Percentiles rank a stretch among this genome's conserved stretches.
Evolutionary conservation across 768 basidiomycete genomes (phyloP).

Genomic region (Leucosporidium yakuticum): DNA sequence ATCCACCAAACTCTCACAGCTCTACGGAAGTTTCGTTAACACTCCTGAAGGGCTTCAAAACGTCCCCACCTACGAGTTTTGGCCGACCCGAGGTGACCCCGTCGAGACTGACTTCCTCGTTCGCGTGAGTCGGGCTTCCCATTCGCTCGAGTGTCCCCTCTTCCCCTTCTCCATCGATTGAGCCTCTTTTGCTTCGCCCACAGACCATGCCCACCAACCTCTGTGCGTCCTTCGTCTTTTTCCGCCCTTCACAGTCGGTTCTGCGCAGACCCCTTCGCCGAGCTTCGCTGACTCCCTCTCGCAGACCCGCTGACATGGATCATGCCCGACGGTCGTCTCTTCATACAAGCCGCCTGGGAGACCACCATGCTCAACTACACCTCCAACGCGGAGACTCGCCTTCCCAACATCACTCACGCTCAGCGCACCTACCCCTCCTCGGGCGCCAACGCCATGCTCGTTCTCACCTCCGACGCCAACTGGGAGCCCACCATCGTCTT

Average conservation of each 20-base stretch:
- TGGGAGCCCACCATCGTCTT: constrained; percentile 77
- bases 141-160: too few relatives aligned
- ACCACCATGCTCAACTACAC: constrained; percentile 56
- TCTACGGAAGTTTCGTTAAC: constrained; percentile 69
- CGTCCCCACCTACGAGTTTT: constrained; percentile 59
- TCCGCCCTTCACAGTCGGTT: not conserved
- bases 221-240: not conserved
- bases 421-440: constrained; percentile 82
- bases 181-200: not conserved
- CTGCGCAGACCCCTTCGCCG: not conserved
- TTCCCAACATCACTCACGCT: constrained; percentile 52
- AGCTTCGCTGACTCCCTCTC: too few relatives aligned
- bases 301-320: constrained; percentile 64
- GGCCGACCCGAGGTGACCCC: constrained; percentile 11
- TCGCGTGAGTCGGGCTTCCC: too few relatives aligned
- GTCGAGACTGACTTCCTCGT: constrained; percentile 21
- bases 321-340: constrained; percentile 46
- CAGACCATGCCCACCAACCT: constrained; percentile 52
- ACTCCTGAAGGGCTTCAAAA: constrained; percentile 52
- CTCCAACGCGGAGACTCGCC: constrained; percentile 54
- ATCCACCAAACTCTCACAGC: too few relatives aligned
- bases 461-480: constrained; percentile 60
- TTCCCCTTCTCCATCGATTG: too few relatives aligned
- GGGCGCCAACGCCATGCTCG: constrained; percentile 81
- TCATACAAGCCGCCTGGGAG: constrained; percentile 40